Evolutionary conservation across 257 asterid species (phyloP), one percentile per base, ranked within the genome.

Genomic region (Solanum tacnaense): DNA sequence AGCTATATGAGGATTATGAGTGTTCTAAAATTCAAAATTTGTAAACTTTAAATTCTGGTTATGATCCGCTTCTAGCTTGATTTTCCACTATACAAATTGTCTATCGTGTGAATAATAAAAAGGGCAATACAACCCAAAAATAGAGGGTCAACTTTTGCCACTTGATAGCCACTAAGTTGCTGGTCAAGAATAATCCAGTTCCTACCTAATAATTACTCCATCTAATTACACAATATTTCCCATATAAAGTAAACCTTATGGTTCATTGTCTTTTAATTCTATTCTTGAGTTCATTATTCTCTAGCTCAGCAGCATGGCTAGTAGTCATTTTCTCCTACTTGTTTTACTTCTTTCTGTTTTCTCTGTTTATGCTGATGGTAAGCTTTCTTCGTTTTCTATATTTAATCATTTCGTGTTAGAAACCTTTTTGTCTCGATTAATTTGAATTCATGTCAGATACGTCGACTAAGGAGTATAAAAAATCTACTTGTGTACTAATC

Each of bases 291-390:
- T 36, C 83, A 78, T 41, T 12, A 78, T 27, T 13, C 73, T 38
- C 5, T 49, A 87, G 12, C 76, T 73, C 73, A 35, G 25, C 83
- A 34, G 18, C 81, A 90, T 87, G 90, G 87, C 83, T 70, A 44
- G 16, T 20, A 49, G 87, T 44, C 83, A 74, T 72, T 36, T 81
- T 56, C 73, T 52, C 16, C 62, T 82, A 9, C 83, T 86, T 65
- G 15, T 88, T 58, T 85, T 74, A 67, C 16, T 29, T 86, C 49
- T 91, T 62, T 85, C 83, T 73, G 35, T 89, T 87, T 70, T 89
- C 90, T 89, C 88, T 16, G 89, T 87, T 72, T 81, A 88, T 11
- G 89, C 91, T 41, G 87, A 82, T 27, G 87, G 92, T 91, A 91
- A 81, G 62, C 58, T 31, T 18, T 74, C 31, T 75, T 38, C 21